Percentiles rank a stretch among this genome's conserved stretches.
Evolutionary conservation across 2,329 filamentous ascomycete genomes (phyloP).

Genomic region (Alternaria burnsii): DNA sequence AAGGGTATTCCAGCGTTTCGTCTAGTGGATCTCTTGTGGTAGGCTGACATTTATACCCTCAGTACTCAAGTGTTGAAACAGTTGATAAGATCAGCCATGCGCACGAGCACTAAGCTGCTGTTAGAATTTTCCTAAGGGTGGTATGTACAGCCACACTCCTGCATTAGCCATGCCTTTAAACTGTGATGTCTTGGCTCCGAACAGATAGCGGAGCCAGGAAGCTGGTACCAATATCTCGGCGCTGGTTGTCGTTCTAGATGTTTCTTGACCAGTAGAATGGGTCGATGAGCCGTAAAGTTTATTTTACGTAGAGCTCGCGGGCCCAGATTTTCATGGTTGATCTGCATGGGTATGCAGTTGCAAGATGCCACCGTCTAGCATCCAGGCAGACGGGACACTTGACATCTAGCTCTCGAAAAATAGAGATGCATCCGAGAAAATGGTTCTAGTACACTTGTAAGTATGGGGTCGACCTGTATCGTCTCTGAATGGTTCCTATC

Average conservation of each 20-base stretch:
- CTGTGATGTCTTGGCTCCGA: background rate
- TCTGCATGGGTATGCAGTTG: constrained; percentile 2
- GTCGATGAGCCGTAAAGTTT: background rate
- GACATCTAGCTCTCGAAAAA: background rate
- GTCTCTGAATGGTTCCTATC: background rate
- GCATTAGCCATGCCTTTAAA: background rate
- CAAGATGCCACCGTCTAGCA: background rate
- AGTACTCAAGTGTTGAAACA: background rate
- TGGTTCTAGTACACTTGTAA: background rate
- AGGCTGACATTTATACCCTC: no score
- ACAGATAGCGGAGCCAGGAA: background rate
- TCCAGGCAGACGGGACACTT: background rate
- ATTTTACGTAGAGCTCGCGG: background rate
- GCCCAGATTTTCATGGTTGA: constrained; percentile 2
- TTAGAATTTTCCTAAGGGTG: background rate
- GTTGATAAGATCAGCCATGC: background rate
- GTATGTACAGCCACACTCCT: background rate
- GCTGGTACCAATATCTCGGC: background rate
- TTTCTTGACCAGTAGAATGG: background rate
- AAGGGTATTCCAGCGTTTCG: no score
- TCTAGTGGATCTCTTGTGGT: no score
- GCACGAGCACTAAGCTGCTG: background rate
- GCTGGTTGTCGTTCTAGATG: background rate
- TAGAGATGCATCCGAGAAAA: background rate
- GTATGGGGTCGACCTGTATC: background rate